These are phyloP conservation scores for Kwoniella botswanensis DNA, from an alignment of 768 basidiomycete genomes.

Conservation along the genomic window DNA sequence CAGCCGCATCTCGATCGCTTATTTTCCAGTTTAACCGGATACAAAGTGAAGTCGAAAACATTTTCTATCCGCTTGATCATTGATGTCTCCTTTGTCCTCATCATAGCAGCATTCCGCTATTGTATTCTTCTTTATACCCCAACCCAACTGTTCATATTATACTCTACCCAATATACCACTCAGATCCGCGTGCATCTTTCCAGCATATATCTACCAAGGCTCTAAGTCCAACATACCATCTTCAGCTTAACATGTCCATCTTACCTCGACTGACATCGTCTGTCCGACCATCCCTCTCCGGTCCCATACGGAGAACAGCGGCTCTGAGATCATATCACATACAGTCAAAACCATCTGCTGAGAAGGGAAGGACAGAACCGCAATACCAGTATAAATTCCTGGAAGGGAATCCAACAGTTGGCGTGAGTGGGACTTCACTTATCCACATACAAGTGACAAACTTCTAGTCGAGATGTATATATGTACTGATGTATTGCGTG, in stretches of 20 bases:
- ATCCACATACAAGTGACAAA: not conserved
- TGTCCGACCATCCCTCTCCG: not conserved
- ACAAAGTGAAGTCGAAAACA: too few relatives aligned
- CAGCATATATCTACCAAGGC: not conserved
- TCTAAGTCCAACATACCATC: not conserved
- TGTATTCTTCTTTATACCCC: too few relatives aligned
- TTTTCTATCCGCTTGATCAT: not conserved
- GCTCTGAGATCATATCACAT: constrained; percentile 10
- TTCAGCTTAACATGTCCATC: not conserved
- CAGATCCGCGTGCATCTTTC: not conserved
- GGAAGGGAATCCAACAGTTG: constrained; percentile 72
- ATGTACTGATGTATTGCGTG: constrained; percentile 17
- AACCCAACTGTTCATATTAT: too few relatives aligned
- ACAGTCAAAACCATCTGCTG: constrained; percentile 22
- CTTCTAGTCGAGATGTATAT: constrained; percentile 1
- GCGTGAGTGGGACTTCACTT: constrained; percentile 64
- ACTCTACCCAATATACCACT: too few relatives aligned
- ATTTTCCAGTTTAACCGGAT: not conserved
- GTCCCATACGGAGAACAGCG: not conserved
- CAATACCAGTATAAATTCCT: constrained; percentile 63
- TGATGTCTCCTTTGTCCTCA: not conserved
- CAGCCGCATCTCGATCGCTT: not conserved
- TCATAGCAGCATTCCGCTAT: too few relatives aligned
- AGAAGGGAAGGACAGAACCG: constrained; percentile 23
- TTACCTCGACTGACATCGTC: not conserved